These are phyloP conservation scores for Withania somnifera DNA, from an alignment of 305 asterid species.

Conservation along the genomic window DNA sequence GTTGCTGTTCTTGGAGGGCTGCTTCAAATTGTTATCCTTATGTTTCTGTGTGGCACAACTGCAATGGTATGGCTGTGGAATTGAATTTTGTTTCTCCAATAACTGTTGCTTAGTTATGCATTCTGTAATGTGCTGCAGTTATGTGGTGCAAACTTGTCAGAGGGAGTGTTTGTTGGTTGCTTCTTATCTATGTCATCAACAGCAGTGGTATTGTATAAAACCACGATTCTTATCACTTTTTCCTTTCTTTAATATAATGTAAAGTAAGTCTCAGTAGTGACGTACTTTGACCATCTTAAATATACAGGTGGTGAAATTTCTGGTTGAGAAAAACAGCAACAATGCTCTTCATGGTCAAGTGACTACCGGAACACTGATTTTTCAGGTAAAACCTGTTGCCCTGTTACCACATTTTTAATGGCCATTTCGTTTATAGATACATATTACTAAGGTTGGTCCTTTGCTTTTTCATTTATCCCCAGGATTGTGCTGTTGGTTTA, in stretches of 20 bases:
- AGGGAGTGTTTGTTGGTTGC: constrained; percentile 89
- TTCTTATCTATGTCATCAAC: constrained; percentile 98
- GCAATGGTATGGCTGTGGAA: constrained; percentile 49
- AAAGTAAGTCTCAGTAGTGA: neutral
- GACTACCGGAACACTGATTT: constrained; percentile 89
- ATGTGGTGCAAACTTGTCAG: constrained; percentile 86
- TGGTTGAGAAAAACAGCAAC: constrained; percentile 66
- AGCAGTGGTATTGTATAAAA: constrained; percentile 51
- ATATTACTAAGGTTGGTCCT: constrained; percentile 1
- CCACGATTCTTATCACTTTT: neutral
- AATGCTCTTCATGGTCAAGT: constrained; percentile 90
- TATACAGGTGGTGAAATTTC: constrained; percentile 75
- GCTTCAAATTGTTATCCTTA: constrained; percentile 73
- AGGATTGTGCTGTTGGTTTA: constrained; percentile 98
- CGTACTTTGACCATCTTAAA: neutral
- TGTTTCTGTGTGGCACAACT: constrained; percentile 53
- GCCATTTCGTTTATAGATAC: neutral
- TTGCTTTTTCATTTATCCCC: neutral
- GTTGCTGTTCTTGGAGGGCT: constrained; percentile 93
- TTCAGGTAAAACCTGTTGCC: constrained; percentile 47
- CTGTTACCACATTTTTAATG: neutral
- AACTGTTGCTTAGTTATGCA: neutral
- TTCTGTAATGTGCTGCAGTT: constrained; percentile 38
- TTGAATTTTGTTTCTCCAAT: neutral
- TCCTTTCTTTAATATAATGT: neutral